Evolutionary conservation across 257 asterid genomes (phyloP).

Genomic region (Petunia axillaris): DNA sequence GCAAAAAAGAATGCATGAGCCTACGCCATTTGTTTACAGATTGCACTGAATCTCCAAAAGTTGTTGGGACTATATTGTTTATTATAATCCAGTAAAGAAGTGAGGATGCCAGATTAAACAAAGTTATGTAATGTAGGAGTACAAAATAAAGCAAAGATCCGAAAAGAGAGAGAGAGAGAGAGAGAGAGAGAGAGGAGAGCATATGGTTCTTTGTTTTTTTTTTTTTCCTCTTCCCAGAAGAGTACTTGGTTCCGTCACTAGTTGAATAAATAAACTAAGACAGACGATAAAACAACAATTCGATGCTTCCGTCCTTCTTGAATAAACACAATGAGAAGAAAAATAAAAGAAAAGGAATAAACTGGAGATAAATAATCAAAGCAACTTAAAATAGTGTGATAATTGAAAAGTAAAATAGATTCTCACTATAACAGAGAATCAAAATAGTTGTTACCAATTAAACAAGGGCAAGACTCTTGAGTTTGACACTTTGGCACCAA

Average conservation of each 20-base stretch:
- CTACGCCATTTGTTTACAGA: background rate
- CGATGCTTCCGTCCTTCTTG: background rate
- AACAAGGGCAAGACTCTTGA: background rate
- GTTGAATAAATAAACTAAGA: background rate
- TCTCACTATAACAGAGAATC: background rate
- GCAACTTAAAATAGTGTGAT: background rate
- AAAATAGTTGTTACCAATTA: too few species aligned
- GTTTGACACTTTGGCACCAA: background rate
- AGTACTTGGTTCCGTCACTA: background rate
- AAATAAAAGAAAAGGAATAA: too few species aligned
- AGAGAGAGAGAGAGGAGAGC: too few species aligned
- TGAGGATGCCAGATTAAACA: background rate
- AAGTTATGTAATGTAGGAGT: background rate
- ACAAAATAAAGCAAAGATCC: background rate
- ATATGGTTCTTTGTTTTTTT: too few species aligned
- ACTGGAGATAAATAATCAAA: background rate
- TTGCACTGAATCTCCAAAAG: background rate
- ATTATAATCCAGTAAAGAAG: background rate
- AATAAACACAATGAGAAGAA: background rate
- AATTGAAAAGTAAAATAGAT: background rate
- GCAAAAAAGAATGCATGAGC: background rate
- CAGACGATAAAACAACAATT: background rate
- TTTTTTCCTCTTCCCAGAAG: too few species aligned
- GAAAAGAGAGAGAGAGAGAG: background rate
- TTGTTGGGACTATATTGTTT: background rate